Base-by-base conservation (phyloP, 2,329 filamentous ascomycete genomes). In the Trichoderma lentiforme region DNA sequence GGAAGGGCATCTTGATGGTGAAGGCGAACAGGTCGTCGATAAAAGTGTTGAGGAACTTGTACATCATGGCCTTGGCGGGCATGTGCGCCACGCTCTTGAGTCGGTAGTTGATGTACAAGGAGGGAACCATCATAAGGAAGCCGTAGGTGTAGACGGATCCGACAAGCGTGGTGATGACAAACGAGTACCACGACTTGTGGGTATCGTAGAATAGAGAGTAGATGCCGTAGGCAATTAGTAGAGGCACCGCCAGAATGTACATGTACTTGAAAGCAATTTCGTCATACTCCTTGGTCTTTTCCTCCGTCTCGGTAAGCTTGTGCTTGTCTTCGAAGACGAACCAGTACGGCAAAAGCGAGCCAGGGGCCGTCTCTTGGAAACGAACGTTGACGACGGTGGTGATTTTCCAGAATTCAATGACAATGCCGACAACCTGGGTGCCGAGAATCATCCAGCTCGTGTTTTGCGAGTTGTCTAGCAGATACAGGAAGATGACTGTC, bases 361-460 rank as follows among this genome's bases (percentile, higher is more conserved):
- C 91, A 0, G 91, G 86, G 0, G 87, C 84, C 0, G 92, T 88
- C 4, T 90, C 86, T 14, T 93, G 91, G 72, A 98, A 77, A 70
- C 94, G 91, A 71, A 99, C 93, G 78, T 99, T 90, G 77, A 98
- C 96, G 0, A 95, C 90, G 66, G 97, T 98, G 11, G 96, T 99
- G 77, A 99, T 91, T 83, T 99, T 99, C 96, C 96, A 99, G 73
- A 90, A 82, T 79, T 90, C 88, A 75, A 90, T 89, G 58, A 90
- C 70, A 71, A 90, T 90, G 65, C 95, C 94, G 74, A 97, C 90
- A 24, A 92, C 96, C 84, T 99, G 96, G 12, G 93, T 92, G 65
- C 95, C 94, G 24, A 99, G 86, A 77, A 99, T 98, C 94, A 99
- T 98, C 95, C 95, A 99, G 75, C 93, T 97, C 0, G 96, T 99